Base-by-base conservation (phyloP, 1,284 basidiomycete species). In the Mycena citricolor region DNA sequence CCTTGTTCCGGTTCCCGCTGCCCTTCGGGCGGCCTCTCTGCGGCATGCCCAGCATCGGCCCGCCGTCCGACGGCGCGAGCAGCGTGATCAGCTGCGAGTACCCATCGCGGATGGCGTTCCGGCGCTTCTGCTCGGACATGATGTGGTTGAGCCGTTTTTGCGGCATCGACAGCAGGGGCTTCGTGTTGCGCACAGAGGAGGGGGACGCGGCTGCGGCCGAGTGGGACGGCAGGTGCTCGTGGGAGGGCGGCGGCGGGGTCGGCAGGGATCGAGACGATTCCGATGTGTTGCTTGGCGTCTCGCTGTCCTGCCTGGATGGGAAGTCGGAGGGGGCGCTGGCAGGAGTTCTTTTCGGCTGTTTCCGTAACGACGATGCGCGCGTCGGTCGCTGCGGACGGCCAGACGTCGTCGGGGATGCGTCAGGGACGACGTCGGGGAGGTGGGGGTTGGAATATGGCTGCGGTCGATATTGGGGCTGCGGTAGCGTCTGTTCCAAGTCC, bases 91-190 rank as follows among this genome's bases (percentile, higher is more conserved):
- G 69, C 58, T 89, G 81, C 11, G 90, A 85, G 66, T 94, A 94
- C 8, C 90, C 91, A 51, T 91, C 86, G 25, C 90, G 81, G 55
- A 94, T 94, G 35, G 90, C 88, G 51, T 92, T 91, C 2, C 90
- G 78, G 2, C 90, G 82, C 63, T 91, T 92, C 66, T 94, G 91
- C 66, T 94, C 90, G 10, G 86, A 90, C 72, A 91, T 84, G 69
- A 94, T 94, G 68, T 94, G 90, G 62, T 94, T 94, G n/a, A 91
- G 79, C 21, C 91, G 81, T 63, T 94, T 94, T 62, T 94, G 90
- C 0, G 88, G 89, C 8, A 82, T 84, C 8, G 88, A 86, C 17
- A 94, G 73, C 8, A 90, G 72, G 0, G 80, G 70, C 52, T 83
- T 83, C 4, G 30, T 23, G 21, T 6, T 35, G 34, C 5, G 32